Base-by-base conservation (phyloP, 108 stramenopile species). In the Nitzschia putrida region DNA sequence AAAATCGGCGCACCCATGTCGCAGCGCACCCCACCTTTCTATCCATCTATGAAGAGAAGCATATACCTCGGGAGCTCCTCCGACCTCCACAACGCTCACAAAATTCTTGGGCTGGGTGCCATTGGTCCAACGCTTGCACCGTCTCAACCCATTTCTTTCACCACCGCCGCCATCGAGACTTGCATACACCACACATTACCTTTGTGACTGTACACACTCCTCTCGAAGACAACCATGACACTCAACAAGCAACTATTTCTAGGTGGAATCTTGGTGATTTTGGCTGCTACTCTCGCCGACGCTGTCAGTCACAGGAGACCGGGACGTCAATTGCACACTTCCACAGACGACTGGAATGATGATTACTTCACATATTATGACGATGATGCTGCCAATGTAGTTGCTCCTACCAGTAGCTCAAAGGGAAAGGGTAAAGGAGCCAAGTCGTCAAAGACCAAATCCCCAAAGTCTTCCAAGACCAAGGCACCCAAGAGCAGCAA, bases 321-420 rank as follows among this genome's bases (percentile, higher is more conserved):
- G 47, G 24, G 24, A 22, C 20, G 54, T 44, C 40, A 61, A 21
- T 16, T 13, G 40, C 45, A 43, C 23, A 20, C n/a, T 55, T 49
- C 25, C 16, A 20, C 49, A 0, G 51, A 65, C 7, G 58, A 59
- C 38, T 59, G 58, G 58, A 47, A 64, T 47, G 58, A 59, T 40
- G 58, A 59, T 40, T 50, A 29, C 25, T 50, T 50, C 18, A 34
- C 14, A 51, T 65, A 50, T n/a, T 52, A 52, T n/a, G 64, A 44
- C 18, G 43, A 61, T 44, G 40, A 44, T 14, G 25, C 55, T n/a
- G 55, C 55, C 20, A 7, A 21, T n/a, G 55, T 41, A 6, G 37
- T 18, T 41, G 29, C 59, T 41, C 22, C 29, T 34, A 34, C 47
- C 18, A 49, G 47, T 49, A 49, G 18, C 14, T 16, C n/a, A 49